Evolutionary conservation across 257 asterid genomes (phyloP), one percentile per base, ranked within the genome.

Genomic region (Jaltomata sinuosa): DNA sequence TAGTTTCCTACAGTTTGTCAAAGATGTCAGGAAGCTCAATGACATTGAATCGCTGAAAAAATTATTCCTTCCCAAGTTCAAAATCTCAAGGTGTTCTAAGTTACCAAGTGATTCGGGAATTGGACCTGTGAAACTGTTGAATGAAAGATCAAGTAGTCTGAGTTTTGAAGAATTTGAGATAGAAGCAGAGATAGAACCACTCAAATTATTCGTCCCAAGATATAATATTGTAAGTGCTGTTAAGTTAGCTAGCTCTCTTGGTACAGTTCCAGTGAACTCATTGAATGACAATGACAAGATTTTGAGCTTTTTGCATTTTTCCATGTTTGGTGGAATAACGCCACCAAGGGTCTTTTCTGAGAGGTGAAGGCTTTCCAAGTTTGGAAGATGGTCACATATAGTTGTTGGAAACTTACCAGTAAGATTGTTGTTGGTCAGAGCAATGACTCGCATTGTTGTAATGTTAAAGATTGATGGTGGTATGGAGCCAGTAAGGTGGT

Each of bases 81-180:
- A 32, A 55, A 0, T 1, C 38, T 6, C 83, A 89, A 36, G 12
- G 71, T 49, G 7, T 74, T 12, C 80, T 71, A 53, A 27, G 7
- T 83, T 50, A 25, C 88, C 85, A 5, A 88, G 7, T 12, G 91
- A 86, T 14, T 27, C 0, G 4, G 91, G 89, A 15, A 88, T 83
- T 31, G 84, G 8, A 38, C 88, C 91, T 0, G 59, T 50, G 72
- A 88, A 80, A 15, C 38, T n/a, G 83, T 88, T 88, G 11, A 0
- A 0, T 3, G 19, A 6, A 27, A 88, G 84, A 10, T 64, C 36
- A 36, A 88, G 10, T 9, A 1, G 3, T 0, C 4, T 0, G 78
- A 88, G 89, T 62, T 40, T 50, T 14, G 91, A 83, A 11, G 79
- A 40, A 71, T 88, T 88, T 83, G 85, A 84, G 78, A 86, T 86